Base-by-base conservation (phyloP, 1,139 yeast genomes). In the Kodamaea plutei region DNA sequence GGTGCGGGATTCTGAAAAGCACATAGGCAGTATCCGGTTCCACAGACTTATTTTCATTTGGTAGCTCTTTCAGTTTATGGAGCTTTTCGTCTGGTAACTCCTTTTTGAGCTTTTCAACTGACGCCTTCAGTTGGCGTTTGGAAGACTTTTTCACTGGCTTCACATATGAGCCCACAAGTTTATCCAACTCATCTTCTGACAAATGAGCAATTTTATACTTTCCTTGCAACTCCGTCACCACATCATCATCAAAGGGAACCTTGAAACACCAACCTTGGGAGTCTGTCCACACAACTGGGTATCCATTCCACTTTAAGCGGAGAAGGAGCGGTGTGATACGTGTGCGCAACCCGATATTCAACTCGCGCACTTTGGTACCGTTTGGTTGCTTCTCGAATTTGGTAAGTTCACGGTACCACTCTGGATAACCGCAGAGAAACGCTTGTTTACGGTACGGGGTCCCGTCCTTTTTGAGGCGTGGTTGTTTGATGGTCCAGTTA, bases 191-290 rank as follows among this genome's bases (percentile, higher is more conserved):
- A 8, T 46, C 50, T 4, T 39, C 40, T 14, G 28, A 34, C 15
- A 41, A 32, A 12, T 36, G 24, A 11, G 48, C 44, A 32, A 61
- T 50, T 2, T 59, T 48, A 46, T 83, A 85, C 41, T 74, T 76
- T 1, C 54, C 54, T 12, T 58, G 54, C 47, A 78, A 68, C 10
- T 56, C 49, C 1, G 61, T 61, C 10, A 61, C 53, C 6, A 67
- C 58, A 1, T 53, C 38, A 8, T 59, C 69, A 18, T 51, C 47
- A 32, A 40, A 52, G 0, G 72, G 71, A 4, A 78, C 88, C 37
- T 77, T 67, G 50, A 91, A 88, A 45, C 95, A 84, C 96, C 97
- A 93, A 0, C 99, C 98, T 42, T 73, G 64, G 2, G 72, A 54
- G 33, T 80, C 78, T 0, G 83, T 69, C 96, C 97, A 89, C 2